Percentiles rank a stretch among this genome's conserved stretches.
phyloP scores from a whole-genome alignment of 129 eudicot species.

The Saussurea involucrata region DNA sequence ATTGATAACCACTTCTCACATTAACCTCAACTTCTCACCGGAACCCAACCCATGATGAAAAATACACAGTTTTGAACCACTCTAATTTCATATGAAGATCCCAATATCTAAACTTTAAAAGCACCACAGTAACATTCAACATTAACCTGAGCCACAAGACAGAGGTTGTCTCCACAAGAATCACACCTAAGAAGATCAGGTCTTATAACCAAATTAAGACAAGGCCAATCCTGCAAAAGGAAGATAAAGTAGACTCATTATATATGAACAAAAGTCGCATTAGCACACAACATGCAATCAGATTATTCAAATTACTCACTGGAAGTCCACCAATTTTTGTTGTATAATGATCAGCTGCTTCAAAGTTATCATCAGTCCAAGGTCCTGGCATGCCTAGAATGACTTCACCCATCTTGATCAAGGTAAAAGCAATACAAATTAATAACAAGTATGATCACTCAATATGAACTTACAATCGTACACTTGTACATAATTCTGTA shows the following conservation, averaged over 20 bases:
- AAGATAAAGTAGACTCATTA: background rate
- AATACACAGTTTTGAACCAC: background rate
- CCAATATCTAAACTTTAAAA: background rate
- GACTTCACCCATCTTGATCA: conserved; percentile 55
- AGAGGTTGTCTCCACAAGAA: conserved; percentile 46
- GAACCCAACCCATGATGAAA: too few relatives aligned
- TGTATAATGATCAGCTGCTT: conserved; percentile 79
- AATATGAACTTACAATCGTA: background rate
- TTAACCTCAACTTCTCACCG: too few relatives aligned
- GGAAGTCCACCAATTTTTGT: conserved; percentile 89
- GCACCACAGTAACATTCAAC: background rate
- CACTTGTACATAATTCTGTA: background rate
- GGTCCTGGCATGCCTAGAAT: conserved; percentile 90
- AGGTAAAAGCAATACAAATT: background rate
- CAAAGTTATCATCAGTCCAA: conserved; percentile 80
- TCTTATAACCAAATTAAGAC: conserved; percentile 24
- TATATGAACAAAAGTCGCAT: background rate
- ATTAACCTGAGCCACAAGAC: conserved; percentile 81
- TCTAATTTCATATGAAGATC: background rate
- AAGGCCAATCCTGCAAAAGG: conserved; percentile 77
- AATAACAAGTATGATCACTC: background rate
- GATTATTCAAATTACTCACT: conserved; percentile 37
- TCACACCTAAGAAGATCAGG: conserved; percentile 56
- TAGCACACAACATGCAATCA: background rate
- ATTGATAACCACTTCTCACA: too few relatives aligned